Evolutionary conservation across 768 basidiomycete species (phyloP).

Genomic region (Lactifluus piperatus): DNA sequence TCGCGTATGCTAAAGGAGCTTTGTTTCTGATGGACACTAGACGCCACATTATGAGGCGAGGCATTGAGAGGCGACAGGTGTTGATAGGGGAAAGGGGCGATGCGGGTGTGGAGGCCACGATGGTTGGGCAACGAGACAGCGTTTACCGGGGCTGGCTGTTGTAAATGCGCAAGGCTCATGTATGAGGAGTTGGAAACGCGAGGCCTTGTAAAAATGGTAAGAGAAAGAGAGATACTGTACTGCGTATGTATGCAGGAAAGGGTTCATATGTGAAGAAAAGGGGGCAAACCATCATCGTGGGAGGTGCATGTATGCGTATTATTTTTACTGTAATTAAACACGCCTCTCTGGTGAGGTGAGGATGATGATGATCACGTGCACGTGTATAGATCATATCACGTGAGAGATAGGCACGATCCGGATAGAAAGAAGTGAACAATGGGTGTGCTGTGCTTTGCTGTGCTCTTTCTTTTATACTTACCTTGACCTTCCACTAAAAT

Average conservation of each 20-base stretch:
- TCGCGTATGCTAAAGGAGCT: conserved; percentile 78
- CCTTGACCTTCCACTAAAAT: neutral
- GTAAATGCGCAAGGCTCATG: conserved; percentile 9
- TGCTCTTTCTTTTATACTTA: neutral
- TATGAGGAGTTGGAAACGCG: neutral
- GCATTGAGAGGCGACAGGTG: neutral
- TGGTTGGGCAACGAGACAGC: conserved; percentile 8
- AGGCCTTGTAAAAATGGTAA: neutral
- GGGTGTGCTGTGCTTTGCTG: too few relatives aligned
- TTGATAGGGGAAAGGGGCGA: conserved; percentile 12
- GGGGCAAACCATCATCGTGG: too few relatives aligned
- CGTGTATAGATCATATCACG: neutral
- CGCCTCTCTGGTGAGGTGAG: neutral
- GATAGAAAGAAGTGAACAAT: too few relatives aligned
- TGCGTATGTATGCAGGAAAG: too few relatives aligned
- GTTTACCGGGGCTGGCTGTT: conserved; percentile 5
- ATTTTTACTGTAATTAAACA: neutral
- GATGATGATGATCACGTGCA: neutral
- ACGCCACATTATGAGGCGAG: conserved; percentile 11
- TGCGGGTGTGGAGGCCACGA: conserved; percentile 18
- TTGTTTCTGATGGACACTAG: conserved; percentile 53
- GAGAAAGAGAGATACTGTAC: too few relatives aligned
- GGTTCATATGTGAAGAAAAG: neutral
- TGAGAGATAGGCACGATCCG: too few relatives aligned
- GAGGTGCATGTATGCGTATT: neutral